Base-by-base conservation (phyloP, 2,329 filamentous ascomycete species). In the Claviceps sp. region DNA sequence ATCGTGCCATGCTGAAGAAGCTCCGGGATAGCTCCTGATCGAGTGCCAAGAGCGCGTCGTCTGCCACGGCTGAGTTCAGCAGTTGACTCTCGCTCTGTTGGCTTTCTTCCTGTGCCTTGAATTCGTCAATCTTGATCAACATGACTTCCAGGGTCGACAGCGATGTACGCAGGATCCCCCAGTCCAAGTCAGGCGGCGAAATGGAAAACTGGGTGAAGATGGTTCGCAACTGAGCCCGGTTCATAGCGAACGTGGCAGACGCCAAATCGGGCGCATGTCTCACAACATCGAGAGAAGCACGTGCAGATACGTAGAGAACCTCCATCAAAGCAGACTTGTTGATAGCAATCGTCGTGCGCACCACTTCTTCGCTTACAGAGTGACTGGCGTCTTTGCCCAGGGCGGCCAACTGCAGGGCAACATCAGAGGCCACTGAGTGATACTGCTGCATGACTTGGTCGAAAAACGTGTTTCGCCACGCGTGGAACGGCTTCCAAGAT, bases 391-490 rank as follows among this genome's bases (percentile, higher is more conserved):
- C 70, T 51, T 69, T 72, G 3, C 75, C 69, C 58, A 82, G 64
- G 13, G 67, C 67, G n/a, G 69, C 56, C 30, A 78, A 68, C 58
- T 82, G 78, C 55, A 76, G 72, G 50, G 79, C 71, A 55, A 81
- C 74, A 50, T 81, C 78, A 1, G 70, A 66, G 8, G 74, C 75
- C 2, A 76, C 76, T 2, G 74, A 77, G 50, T 75, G 68, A 58
- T 79, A 81, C 55, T 84, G 78, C 7, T 76, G 70, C 42, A 81
- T 63, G 22, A 80, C 70, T 53, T 79, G 75, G 51, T 73, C 71
- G 57, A 82, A 80, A 37, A 84, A 72, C 20, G 67, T 70, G 56
- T 73, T 75, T 55, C 80, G 75, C 82, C 82, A 73, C 26, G 58
- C 58, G 7, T 59, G 56, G 47, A 72, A 67, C 2, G 70, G 63